Conservation (phyloP, 2,329 filamentous ascomycete genomes). For the Ceratocystis diversiconidia region DNA sequence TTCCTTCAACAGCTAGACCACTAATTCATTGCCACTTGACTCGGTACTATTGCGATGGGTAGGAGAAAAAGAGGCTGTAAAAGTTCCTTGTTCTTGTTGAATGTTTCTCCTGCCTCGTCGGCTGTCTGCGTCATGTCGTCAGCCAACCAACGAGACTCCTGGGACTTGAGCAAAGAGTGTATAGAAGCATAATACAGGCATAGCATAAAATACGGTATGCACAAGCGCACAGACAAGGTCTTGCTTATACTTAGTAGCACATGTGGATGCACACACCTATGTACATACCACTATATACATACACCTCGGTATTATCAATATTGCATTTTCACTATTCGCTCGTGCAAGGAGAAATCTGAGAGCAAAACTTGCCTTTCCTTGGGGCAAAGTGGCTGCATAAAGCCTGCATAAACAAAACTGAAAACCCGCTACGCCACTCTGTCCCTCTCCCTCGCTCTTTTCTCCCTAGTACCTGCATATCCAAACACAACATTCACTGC, state of each 20-base stretch:
- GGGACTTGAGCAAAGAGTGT: too few relatives aligned
- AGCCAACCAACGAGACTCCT: background rate
- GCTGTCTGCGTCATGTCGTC: background rate
- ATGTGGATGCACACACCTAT: background rate
- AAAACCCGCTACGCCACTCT: background rate
- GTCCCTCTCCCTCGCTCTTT: background rate
- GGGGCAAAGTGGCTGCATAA: too few relatives aligned
- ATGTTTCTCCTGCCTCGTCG: slow-evolving; percentile 1
- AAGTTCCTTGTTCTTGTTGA: background rate
- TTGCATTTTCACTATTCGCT: too few relatives aligned
- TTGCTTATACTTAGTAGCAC: background rate
- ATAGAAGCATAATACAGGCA: background rate
- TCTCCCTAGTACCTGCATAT: slow-evolving; percentile 1
- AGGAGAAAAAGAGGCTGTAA: background rate
- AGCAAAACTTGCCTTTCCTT: too few relatives aligned
- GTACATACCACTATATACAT: too few relatives aligned
- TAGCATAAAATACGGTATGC: background rate
- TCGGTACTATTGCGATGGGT: background rate
- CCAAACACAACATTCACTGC: background rate
- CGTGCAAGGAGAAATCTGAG: too few relatives aligned
- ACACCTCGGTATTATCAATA: too few relatives aligned
- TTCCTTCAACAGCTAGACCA: background rate
- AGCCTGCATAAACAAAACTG: too few relatives aligned
- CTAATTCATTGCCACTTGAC: background rate
- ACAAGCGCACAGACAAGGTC: background rate